Evolutionary conservation across 306 rosid genomes (phyloP).

Genomic region (Lupinus albus): DNA sequence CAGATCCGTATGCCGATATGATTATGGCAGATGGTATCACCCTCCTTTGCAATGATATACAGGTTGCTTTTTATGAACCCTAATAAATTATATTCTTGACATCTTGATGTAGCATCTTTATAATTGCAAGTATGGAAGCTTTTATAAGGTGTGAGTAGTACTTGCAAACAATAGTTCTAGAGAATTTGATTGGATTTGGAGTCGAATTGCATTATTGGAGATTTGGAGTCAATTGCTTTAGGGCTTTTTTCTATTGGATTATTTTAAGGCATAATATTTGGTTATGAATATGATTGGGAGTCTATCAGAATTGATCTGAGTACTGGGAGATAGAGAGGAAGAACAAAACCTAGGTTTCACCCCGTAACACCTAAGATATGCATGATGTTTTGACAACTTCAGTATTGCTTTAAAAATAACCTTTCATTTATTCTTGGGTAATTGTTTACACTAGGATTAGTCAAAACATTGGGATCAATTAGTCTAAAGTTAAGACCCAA

Average conservation of each 20-base stretch:
- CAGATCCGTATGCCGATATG: conserved; percentile 87
- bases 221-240: conserved; percentile 3
- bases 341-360: neutral
- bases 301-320: conserved; percentile 1
- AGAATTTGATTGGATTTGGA: conserved; percentile 11
- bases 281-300: conserved; percentile 13
- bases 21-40: conserved; percentile 92
- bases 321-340: conserved; percentile 17
- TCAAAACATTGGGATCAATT: conserved; percentile 8
- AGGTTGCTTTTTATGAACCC: conserved; percentile 58
- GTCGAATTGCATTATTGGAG: neutral
- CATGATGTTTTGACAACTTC: too few relatives aligned
- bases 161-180: neutral
- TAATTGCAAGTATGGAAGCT: neutral
- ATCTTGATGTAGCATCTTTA: neutral
- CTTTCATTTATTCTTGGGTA: neutral
- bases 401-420: neutral
- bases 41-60: conserved; percentile 84
- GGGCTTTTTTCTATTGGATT: conserved; percentile 28
- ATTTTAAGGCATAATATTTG: conserved; percentile 1
- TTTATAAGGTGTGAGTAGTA: conserved; percentile 4
- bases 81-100: conserved; percentile 28
- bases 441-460: conserved; percentile 9
- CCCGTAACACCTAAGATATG: neutral
- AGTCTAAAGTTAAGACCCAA: conserved; percentile 5